phyloP scores from a whole-genome alignment of 345 rosid species.

The Noccaea bulbosa region DNA sequence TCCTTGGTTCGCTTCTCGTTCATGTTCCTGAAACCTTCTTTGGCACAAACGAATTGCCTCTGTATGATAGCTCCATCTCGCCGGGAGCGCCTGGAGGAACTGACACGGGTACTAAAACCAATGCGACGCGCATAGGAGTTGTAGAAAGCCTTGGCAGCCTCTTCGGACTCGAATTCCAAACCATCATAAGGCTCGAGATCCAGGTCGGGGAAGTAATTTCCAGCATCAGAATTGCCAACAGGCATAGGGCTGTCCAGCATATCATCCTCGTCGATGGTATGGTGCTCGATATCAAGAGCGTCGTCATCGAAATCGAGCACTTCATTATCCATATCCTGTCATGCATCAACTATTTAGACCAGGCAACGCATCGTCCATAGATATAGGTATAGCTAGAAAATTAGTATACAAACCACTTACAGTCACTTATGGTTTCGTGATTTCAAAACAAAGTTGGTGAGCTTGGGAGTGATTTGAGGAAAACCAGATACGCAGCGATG shows the following conservation, averaged over 20 bases:
- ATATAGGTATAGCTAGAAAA: slow-evolving; percentile 3
- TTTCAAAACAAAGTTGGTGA: background rate
- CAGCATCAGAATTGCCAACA: slow-evolving; percentile 35
- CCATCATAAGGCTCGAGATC: slow-evolving; percentile 73
- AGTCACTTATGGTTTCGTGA: slow-evolving; percentile 2
- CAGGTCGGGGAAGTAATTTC: slow-evolving; percentile 45
- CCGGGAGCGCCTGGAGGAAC: slow-evolving; percentile 66
- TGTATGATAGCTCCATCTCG: slow-evolving; percentile 72
- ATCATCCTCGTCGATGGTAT: slow-evolving; percentile 46
- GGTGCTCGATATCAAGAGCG: slow-evolving; percentile 46
- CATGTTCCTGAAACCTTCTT: slow-evolving; percentile 65
- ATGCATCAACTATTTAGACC: background rate
- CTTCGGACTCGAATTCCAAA: slow-evolving; percentile 70
- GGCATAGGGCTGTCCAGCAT: slow-evolving; percentile 49
- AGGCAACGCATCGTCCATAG: background rate
- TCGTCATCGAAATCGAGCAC: slow-evolving; percentile 54
- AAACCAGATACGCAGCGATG: slow-evolving; percentile 8
- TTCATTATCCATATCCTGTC: slow-evolving; percentile 44
- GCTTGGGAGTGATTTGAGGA: background rate
- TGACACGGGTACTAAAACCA: slow-evolving; percentile 59
- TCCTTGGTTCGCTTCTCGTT: slow-evolving; percentile 66
- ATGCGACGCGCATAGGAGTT: slow-evolving; percentile 64
- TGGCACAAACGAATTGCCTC: slow-evolving; percentile 70
- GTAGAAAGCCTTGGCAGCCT: slow-evolving; percentile 69
- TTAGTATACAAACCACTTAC: slow-evolving; percentile 12